A percentile compares a stretch with the other conserved stretches of the same genome.
Conservation (phyloP, 169 alveolate genomes). For the Eimeria acervulina region DNA sequence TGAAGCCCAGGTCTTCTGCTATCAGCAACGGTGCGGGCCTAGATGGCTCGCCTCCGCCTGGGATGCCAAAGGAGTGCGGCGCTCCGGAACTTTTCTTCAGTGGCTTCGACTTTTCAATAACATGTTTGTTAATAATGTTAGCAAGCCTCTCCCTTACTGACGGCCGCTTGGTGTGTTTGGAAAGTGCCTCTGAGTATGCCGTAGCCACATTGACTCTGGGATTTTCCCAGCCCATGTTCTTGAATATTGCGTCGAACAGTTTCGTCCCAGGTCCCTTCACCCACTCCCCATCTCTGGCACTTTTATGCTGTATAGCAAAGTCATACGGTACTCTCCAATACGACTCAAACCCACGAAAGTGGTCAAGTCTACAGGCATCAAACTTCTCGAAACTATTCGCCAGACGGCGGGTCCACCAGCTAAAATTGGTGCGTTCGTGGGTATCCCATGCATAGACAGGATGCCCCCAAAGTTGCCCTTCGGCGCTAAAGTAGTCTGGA, state of each 20-base stretch:
- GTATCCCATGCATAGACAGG: conserved; percentile 83
- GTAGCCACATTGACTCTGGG: conserved; percentile 77
- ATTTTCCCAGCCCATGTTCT: conserved; percentile 80
- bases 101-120: not conserved
- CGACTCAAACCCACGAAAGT: conserved; percentile 81
- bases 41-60: conserved; percentile 24
- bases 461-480: conserved; percentile 84
- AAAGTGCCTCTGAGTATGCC: conserved; percentile 58
- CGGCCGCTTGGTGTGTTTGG: conserved; percentile 39
- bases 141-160: conserved; percentile 15
- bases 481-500: conserved; percentile 80
- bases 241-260: conserved; percentile 76
- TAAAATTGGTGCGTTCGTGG: conserved; percentile 69
- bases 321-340: conserved; percentile 83
- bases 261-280: conserved; percentile 78
- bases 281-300: conserved; percentile 84
- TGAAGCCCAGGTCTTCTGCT: conserved; percentile 82
- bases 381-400: conserved; percentile 62
- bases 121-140: conserved; percentile 3
- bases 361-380: conserved; percentile 82
- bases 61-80: conserved; percentile 24
- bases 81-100: conserved; percentile 14
- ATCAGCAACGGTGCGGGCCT: conserved; percentile 74
- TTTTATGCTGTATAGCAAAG: conserved; percentile 67
- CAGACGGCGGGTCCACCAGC: conserved; percentile 83